A percentile compares a stretch with the other conserved stretches of the same genome.
Evolutionary conservation across 1,284 basidiomycete genomes (phyloP).

Genomic region (Anthracocystis setariae): DNA sequence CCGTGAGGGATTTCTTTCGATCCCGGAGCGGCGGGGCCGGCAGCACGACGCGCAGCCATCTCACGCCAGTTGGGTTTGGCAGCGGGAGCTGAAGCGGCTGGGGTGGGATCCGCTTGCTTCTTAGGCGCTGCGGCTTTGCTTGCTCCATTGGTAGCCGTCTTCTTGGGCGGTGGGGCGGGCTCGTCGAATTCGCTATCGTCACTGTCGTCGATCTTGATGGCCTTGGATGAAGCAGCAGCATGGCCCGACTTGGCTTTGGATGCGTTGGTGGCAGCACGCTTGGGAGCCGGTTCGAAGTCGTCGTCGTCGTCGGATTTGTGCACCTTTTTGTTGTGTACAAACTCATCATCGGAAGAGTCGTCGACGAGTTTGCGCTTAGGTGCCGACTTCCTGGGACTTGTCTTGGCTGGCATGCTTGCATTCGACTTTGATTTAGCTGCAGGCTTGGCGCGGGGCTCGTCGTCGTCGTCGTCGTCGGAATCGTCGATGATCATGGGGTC

Average conservation of each 20-base stretch:
- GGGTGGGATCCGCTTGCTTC: conserved; percentile 25
- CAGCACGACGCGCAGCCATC: conserved; percentile 72
- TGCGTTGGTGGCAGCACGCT: conserved; percentile 34
- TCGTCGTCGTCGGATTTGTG: conserved; percentile 25
- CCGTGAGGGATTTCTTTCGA: conserved; percentile 84
- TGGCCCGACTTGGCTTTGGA: conserved; percentile 19
- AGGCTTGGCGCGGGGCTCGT: conserved; percentile 13
- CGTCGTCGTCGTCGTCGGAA: conserved; percentile 38
- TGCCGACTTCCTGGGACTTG: conserved; percentile 22
- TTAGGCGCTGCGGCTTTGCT: conserved; percentile 7
- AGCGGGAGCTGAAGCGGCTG: conserved; percentile 23
- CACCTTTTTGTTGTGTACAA: conserved; percentile 2
- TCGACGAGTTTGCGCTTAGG: conserved; percentile 33
- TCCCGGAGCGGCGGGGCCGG: conserved; percentile 79
- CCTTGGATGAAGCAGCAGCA: conserved; percentile 16
- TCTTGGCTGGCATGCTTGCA: conserved; percentile 2
- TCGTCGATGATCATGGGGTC: conserved; percentile 48
- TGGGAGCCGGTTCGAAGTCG: conserved; percentile 53
- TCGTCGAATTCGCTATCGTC: conserved; percentile 30
- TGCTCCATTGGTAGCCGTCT: conserved; percentile 5
- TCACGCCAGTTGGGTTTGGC: conserved; percentile 38
- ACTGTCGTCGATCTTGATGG: conserved; percentile 51
- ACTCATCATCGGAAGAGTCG: conserved; percentile 19
- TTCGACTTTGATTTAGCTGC: conserved; percentile 2
- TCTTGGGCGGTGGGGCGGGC: conserved; percentile 38